Conservation (phyloP, 805 yeast genomes). For the Jamesozyma spencerorum region DNA sequence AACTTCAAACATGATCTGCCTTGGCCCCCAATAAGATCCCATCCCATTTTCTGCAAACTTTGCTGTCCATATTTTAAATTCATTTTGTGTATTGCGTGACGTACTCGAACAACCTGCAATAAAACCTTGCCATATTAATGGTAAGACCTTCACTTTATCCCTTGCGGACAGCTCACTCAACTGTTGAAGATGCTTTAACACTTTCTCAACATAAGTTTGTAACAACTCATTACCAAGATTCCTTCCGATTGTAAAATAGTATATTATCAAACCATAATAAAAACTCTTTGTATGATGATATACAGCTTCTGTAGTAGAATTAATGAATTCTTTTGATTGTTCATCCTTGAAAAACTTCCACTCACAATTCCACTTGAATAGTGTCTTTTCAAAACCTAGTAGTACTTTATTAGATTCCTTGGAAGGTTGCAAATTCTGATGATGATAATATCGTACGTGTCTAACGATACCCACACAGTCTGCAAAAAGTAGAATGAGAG, state of each 20-base stretch:
- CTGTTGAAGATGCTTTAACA: constrained; percentile 53
- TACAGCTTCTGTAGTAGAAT: constrained; percentile 50
- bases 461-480: constrained; percentile 62
- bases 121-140: constrained; percentile 83
- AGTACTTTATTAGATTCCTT: constrained; percentile 17
- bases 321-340: constrained; percentile 19
- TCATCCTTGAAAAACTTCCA: constrained; percentile 48
- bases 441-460: constrained; percentile 43
- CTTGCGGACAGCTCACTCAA: constrained; percentile 47
- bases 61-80: constrained; percentile 59
- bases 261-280: constrained; percentile 60
- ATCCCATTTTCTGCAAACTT: constrained; percentile 44
- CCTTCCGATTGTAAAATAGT: constrained; percentile 57
- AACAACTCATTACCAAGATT: constrained; percentile 45
- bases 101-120: constrained; percentile 78
- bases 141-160: constrained; percentile 51
- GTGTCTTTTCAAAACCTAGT: constrained; percentile 37
- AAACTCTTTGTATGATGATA: constrained; percentile 76
- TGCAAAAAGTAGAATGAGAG: constrained; percentile 61
- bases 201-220: constrained; percentile 54
- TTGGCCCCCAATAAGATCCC: constrained; percentile 80
- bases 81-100: constrained; percentile 46
- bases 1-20: constrained; percentile 78
- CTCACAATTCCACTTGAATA: constrained; percentile 62
- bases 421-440: constrained; percentile 18